Percentiles rank a stretch among this genome's conserved stretches.
phyloP scores from a whole-genome alignment of 2,329 filamentous ascomycete species.

The Diaporthe velutina region DNA sequence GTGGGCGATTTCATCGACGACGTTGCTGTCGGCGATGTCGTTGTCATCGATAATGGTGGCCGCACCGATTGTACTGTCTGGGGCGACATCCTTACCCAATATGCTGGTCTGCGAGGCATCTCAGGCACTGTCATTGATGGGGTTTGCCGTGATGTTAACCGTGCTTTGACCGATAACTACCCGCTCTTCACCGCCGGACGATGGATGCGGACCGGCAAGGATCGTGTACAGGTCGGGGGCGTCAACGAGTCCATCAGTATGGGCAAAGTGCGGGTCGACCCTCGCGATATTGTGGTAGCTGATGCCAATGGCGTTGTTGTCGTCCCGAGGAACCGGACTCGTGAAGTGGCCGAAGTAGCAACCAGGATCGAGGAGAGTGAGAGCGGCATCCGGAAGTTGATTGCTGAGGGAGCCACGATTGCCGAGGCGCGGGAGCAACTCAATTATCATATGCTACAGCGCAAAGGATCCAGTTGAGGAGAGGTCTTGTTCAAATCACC shows the following conservation, averaged over 20 bases:
- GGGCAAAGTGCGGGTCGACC: background rate
- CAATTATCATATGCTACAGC: background rate
- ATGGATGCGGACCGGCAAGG: slow-evolving; percentile 7
- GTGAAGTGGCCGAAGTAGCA: background rate
- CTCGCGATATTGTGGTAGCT: slow-evolving; percentile 4
- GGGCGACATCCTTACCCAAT: background rate
- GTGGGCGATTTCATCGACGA: slow-evolving; percentile 3
- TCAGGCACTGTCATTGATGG: slow-evolving; percentile 3
- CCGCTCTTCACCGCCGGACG: background rate
- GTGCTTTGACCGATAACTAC: background rate
- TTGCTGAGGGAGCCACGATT: background rate
- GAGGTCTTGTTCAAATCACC: no score
- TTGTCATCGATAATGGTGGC: slow-evolving; percentile 4
- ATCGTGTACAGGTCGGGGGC: background rate
- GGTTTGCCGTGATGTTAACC: background rate
- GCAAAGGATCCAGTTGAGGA: background rate
- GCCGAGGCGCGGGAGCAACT: background rate
- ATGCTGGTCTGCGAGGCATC: background rate
- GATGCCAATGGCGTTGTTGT: slow-evolving; percentile 8
- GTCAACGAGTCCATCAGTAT: slow-evolving; percentile 1
- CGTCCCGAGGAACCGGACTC: background rate
- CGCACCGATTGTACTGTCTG: background rate
- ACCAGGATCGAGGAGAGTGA: background rate
- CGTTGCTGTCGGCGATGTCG: background rate
- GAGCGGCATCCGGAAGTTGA: background rate